Evolutionary conservation across 129 eudicot species (phyloP).

Genomic region (Flaveria robusta): DNA sequence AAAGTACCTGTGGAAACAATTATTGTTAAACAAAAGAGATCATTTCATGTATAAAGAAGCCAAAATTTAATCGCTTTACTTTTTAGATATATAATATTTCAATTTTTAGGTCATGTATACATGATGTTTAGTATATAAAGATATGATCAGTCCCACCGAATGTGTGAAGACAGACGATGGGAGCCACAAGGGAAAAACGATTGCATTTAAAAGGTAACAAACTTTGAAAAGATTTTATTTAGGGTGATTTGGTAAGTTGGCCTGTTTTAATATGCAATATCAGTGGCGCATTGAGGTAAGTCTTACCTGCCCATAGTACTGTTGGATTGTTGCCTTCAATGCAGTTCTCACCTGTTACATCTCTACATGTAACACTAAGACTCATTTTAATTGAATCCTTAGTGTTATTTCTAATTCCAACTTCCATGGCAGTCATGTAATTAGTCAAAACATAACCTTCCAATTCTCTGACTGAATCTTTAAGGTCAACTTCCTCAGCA

Average conservation of each 20-base stretch:
- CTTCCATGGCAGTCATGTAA: slow-evolving; percentile 88
- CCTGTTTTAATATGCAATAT: neutral
- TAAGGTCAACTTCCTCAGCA: slow-evolving; percentile 28
- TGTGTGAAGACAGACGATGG: neutral
- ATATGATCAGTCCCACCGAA: neutral
- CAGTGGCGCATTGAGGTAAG: neutral
- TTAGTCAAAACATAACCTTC: slow-evolving; percentile 62
- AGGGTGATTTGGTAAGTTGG: neutral
- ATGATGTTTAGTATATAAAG: neutral
- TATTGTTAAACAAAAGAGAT: neutral
- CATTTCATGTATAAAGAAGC: neutral
- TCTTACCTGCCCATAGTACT: slow-evolving; percentile 83
- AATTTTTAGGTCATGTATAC: no score
- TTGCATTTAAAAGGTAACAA: neutral
- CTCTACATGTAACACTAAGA: slow-evolving; percentile 80
- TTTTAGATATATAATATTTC: no score
- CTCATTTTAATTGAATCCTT: slow-evolving; percentile 64
- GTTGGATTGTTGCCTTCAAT: slow-evolving; percentile 79
- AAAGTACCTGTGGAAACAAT: slow-evolving; percentile 57
- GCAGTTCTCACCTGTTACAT: slow-evolving; percentile 91
- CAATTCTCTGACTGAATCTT: slow-evolving; percentile 23
- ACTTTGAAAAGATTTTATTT: neutral
- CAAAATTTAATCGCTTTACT: no score
- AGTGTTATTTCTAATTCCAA: slow-evolving; percentile 81
- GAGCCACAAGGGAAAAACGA: neutral